Base-by-base conservation (phyloP, 73 alveolate genomes). In the Tetrahymena malaccensis region DNA sequence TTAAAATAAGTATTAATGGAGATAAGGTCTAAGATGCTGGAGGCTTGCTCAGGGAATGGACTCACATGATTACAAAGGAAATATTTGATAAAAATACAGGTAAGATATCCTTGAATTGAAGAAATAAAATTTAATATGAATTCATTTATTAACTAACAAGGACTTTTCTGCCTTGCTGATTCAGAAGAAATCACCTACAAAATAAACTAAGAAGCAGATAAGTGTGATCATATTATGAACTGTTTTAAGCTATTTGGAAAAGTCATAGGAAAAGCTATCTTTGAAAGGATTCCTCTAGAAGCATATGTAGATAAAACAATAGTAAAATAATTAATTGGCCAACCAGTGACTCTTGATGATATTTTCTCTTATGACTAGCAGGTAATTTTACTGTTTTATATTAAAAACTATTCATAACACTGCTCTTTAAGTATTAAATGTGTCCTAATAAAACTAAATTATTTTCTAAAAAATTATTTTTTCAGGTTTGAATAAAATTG, bases 251-350 rank as follows among this genome's bases (percentile, higher is more conserved):
- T 98, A 96, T 95, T 98, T 93, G 99, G 99, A 40, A 98, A 97
- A 93, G 96, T 98, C 7, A 70, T 98, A 22, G 99, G 98, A 33
- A 96, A 98, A 84, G 99, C 99, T 56, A 55, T 98, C 31, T 96
- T 98, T 96, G 98, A 98, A 94, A 98, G 98, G 57, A 96, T 98
- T 70, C 99, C 99, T 31, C 56, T 98, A 22, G 97, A 97, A 96
- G 96, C 98, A 50, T 98, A 99, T 94, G 95, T 98, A 55, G 98
- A 98, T 95, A 96, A 89, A 44, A 95, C 98, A 56, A 96, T 98
- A 25, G 96, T 97, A 93, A 98, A 97, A 96, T 96, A 97, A 27
- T 95, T 98, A 34, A 85, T 98, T 93, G 98, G 98, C 85, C 97
- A 98, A 85, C 96, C 97, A 56, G 96, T 98, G 43, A 40, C 94